Evolutionary conservation across 176 grass and related monocot genomes (phyloP).

Genomic region (Hsuehochloa calcarea): DNA sequence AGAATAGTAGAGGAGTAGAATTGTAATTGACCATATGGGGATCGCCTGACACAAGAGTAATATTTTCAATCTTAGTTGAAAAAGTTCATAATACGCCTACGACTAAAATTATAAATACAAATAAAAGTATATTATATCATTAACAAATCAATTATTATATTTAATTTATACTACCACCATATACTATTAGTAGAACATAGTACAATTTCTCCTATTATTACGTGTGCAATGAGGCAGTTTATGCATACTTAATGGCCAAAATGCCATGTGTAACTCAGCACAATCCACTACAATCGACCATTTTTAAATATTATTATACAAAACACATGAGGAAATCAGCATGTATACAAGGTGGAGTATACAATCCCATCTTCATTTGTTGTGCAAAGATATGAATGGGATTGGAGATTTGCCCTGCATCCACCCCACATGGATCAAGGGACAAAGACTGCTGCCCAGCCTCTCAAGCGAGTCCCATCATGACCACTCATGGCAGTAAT

Average conservation of each 20-base stretch:
- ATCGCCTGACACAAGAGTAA: too few species aligned
- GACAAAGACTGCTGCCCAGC: slow-evolving; percentile 24
- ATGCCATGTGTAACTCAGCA: not conserved
- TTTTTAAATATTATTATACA: not conserved
- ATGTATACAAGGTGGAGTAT: not conserved
- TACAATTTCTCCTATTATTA: too few species aligned
- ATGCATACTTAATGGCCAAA: not conserved
- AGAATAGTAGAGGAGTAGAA: too few species aligned
- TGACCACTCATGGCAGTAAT: slow-evolving; percentile 45
- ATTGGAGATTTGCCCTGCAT: slow-evolving; percentile 22
- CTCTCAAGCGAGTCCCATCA: slow-evolving; percentile 45
- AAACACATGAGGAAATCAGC: slow-evolving; percentile 8
- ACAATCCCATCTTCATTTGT: not conserved
- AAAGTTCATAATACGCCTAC: too few species aligned
- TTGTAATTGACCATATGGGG: too few species aligned
- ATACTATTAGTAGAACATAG: too few species aligned
- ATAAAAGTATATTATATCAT: too few species aligned
- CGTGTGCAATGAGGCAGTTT: not conserved
- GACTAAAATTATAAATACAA: too few species aligned
- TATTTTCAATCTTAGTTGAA: too few species aligned
- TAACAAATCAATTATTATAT: too few species aligned
- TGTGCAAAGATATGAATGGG: slow-evolving; percentile 1
- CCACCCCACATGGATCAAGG: slow-evolving; percentile 33
- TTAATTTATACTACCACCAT: too few species aligned
- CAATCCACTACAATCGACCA: not conserved